Evolutionary conservation across 768 basidiomycete species (phyloP), one percentile per base, ranked within the genome.

Genomic region (Leccinum disarticulatum): DNA sequence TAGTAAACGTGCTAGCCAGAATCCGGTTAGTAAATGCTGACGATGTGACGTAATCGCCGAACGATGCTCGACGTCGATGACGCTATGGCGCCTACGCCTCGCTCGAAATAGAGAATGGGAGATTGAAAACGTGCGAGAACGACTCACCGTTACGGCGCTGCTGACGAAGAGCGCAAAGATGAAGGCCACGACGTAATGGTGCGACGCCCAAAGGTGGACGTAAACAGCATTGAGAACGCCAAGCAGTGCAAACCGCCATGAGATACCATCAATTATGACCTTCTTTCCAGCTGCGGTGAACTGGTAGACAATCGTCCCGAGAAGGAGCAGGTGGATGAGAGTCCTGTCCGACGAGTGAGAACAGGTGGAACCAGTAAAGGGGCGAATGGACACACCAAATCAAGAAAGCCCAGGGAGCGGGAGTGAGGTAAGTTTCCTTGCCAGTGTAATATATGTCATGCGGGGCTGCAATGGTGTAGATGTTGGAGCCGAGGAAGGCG

Each of bases 351-450:
- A 64, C 56, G 63, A 55, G 51, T 70, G 62, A 46, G 43, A 63
- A 56, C 49, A 30, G 28, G 56, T 48, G 33, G 47, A 54, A 46
- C 48, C 36, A 19, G 48, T 51, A 17, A 11, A 25, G 38, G 36
- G 51, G 49, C 22, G 49, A 52, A 27, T 25, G 35, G 17, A 70
- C 79, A 46, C 57, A 90, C 93, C 94, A 96, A 70, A 95, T 89
- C 77, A 89, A 83, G 79, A 94, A 96, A 2, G 91, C 89, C 86
- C 91, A 97, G 28, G 88, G 86, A 27, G 93, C 91, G n/a, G 96
- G 96, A 1, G 95, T 97, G 59, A 98, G 78, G 74, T 95, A 98
- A 0, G 95, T 97, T 66, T 90, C 87, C 72, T 93, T 93, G 49
- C 85, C 86, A 63, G 79, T 74, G 70, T 80, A 85, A 76, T 93